These are phyloP conservation scores for Paramecium tetraurelia DNA, from an alignment of 73 alveolate genomes.

Conservation along the genomic window DNA sequence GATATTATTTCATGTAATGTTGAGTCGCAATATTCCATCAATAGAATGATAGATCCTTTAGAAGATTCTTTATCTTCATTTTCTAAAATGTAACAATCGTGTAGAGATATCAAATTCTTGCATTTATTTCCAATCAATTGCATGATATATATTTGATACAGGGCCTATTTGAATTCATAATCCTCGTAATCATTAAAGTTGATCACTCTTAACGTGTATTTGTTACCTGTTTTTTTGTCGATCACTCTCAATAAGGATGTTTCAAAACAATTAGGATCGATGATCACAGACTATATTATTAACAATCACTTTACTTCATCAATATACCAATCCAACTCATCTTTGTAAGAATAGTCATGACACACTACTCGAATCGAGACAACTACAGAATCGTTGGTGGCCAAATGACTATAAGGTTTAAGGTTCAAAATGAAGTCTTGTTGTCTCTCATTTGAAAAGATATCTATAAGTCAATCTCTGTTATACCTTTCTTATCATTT, in stretches of 20 bases:
- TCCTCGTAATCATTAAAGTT: constrained; percentile 59
- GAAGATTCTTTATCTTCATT: constrained; percentile 46
- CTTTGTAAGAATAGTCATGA: constrained; percentile 37
- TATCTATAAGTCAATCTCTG: not conserved
- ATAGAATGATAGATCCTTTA: constrained; percentile 32
- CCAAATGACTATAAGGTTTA: constrained; percentile 50
- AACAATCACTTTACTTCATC: not conserved
- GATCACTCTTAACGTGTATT: constrained; percentile 46
- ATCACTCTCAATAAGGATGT: constrained; percentile 40
- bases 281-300: constrained; percentile 4
- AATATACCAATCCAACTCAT: constrained; percentile 49
- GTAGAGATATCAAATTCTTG: not conserved
- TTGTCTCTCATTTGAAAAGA: not conserved
- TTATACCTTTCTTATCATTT: not conserved
- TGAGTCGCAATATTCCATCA: constrained; percentile 62
- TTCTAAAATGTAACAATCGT: constrained; percentile 56
- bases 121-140: not conserved
- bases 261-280: constrained; percentile 50
- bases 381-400: constrained; percentile 28
- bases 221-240: constrained; percentile 52
- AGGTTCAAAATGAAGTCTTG: constrained; percentile 20
- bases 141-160: constrained; percentile 50
- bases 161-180: constrained; percentile 56
- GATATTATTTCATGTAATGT: constrained; percentile 57
- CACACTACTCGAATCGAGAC: not conserved